Evolutionary conservation across 345 rosid species (phyloP).

Genomic region (Lepidium aucheri): DNA sequence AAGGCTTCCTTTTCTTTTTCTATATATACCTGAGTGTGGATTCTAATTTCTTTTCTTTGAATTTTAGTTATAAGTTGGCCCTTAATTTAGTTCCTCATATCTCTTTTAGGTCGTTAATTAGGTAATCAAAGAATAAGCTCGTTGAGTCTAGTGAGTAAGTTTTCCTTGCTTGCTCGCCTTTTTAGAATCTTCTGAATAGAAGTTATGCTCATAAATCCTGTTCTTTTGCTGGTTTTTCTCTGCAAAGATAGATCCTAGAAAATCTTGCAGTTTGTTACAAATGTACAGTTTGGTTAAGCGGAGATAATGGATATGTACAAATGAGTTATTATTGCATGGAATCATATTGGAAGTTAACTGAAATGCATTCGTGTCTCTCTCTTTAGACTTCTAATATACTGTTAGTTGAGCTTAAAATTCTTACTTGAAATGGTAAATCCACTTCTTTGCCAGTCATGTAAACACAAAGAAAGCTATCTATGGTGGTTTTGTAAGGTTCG

Average conservation of each 20-base stretch:
- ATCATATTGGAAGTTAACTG: slow-evolving; percentile 17
- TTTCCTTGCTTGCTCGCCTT: slow-evolving; percentile 21
- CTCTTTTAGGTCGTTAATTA: slow-evolving; percentile 23
- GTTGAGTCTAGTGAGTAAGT: slow-evolving; percentile 18
- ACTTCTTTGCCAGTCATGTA: neutral
- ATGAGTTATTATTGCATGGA: slow-evolving; percentile 23
- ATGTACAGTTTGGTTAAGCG: slow-evolving; percentile 28
- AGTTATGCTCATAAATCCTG: slow-evolving; percentile 12
- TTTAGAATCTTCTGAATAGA: slow-evolving; percentile 17
- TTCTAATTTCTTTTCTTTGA: slow-evolving; percentile 15
- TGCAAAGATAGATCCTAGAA: slow-evolving; percentile 27
- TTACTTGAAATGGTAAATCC: neutral
- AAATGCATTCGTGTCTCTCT: slow-evolving; percentile 3
- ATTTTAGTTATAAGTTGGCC: slow-evolving; percentile 20
- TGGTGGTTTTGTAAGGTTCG: slow-evolving; percentile 3
- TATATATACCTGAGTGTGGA: slow-evolving; percentile 23
- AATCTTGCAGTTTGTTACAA: slow-evolving; percentile 24
- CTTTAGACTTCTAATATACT: neutral
- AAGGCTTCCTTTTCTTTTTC: slow-evolving; percentile 15
- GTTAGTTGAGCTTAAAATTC: neutral
- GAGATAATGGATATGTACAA: slow-evolving; percentile 29
- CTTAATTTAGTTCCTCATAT: slow-evolving; percentile 15
- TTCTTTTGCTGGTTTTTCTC: slow-evolving; percentile 17
- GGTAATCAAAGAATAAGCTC: slow-evolving; percentile 28
- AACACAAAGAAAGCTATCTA: neutral